A percentile compares a stretch with the other conserved stretches of the same genome.
Conservation (phyloP, 192 early-diverging fungal genomes). For the Mortierella antarctica region DNA sequence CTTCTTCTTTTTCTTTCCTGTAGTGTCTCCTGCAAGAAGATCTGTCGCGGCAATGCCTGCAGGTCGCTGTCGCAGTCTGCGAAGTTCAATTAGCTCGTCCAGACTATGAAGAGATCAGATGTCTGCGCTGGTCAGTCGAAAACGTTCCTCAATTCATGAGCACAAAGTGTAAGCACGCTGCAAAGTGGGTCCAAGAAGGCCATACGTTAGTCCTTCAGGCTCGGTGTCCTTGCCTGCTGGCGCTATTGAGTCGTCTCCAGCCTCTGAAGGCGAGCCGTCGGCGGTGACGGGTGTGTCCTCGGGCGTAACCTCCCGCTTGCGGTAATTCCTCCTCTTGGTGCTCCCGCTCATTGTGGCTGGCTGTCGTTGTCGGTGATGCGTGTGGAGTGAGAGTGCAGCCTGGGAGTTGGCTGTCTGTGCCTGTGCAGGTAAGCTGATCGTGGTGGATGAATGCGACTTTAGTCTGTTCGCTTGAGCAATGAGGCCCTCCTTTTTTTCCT, state of each 20-base stretch:
- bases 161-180: background rate
- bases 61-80: conserved; percentile 65
- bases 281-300: conserved; percentile 9
- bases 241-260: background rate
- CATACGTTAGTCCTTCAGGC: conserved; percentile 43
- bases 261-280: background rate
- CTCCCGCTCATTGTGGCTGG: conserved; percentile 24
- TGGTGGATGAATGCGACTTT: conserved; percentile 2
- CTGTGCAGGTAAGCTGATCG: background rate
- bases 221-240: conserved; percentile 18
- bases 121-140: background rate
- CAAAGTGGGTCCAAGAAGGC: background rate
- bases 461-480: background rate
- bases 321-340: conserved; percentile 42
- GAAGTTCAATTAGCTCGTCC: conserved; percentile 68
- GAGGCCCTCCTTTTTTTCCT: too few relatives aligned
- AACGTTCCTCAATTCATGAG: background rate
- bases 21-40: conserved; percentile 64
- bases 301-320: conserved; percentile 38
- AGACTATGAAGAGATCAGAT: conserved; percentile 25
- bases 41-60: conserved; percentile 68
- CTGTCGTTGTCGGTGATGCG: background rate
- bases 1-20: conserved; percentile 63
- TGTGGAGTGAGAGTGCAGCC: background rate
- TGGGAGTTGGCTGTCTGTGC: background rate